Percentiles rank a stretch among this genome's conserved stretches.
Conservation (phyloP, 2,329 filamentous ascomycete genomes). For the Alternaria metachromatica region DNA sequence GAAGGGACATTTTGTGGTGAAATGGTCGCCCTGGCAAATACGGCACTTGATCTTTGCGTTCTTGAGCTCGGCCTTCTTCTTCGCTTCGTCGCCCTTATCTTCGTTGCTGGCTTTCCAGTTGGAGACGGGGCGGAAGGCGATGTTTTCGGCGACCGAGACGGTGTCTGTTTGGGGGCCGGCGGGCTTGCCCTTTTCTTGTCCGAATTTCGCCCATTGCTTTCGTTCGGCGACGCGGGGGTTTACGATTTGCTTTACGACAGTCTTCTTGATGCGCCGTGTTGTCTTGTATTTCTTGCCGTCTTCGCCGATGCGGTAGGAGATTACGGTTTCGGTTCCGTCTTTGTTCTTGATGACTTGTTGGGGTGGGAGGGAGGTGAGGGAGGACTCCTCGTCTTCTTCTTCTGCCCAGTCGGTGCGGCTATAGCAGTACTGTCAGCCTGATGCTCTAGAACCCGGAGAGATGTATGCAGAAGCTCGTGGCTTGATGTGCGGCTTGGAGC, state of each 20-base stretch:
- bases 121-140: constrained; percentile 89
- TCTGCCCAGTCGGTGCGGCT: constrained; percentile 82
- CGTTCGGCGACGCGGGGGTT: constrained; percentile 97
- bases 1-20: constrained; percentile 98
- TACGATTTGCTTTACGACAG: constrained; percentile 87
- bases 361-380: constrained; percentile 81
- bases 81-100: constrained; percentile 76
- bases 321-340: constrained; percentile 95
- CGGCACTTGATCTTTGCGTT: constrained; percentile 99
- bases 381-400: constrained; percentile 76
- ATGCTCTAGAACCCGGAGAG: background rate
- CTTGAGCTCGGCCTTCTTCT: constrained; percentile 75
- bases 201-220: constrained; percentile 92
- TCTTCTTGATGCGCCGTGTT: constrained; percentile 92
- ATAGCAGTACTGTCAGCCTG: constrained; percentile 14
- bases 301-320: constrained; percentile 89
- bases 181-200: constrained; percentile 82
- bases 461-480: background rate
- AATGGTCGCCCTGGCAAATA: constrained; percentile 99
- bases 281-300: constrained; percentile 96
- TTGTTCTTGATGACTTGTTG: constrained; percentile 93
- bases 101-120: constrained; percentile 93
- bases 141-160: constrained; percentile 95
- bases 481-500: background rate
- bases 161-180: constrained; percentile 86